Percentiles rank a stretch among this genome's conserved stretches.
phyloP scores from a whole-genome alignment of 2,329 filamentous ascomycete genomes.

The Atkinsonella texensis region DNA sequence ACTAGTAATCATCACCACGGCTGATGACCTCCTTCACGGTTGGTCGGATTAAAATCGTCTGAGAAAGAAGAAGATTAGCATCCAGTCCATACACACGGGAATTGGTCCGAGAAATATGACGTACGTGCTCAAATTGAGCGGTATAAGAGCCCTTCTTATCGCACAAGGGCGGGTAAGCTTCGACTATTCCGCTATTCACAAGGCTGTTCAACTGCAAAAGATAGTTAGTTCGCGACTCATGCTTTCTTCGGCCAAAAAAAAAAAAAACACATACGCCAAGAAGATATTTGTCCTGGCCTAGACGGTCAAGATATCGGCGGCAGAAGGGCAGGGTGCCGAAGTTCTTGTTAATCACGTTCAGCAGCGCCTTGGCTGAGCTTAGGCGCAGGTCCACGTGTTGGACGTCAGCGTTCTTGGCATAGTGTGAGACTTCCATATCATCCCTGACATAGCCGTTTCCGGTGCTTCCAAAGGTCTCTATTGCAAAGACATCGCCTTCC shows the following conservation, averaged over 20 bases:
- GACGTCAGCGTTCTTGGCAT: slow-evolving; percentile 62
- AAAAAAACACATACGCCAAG: slow-evolving; percentile 51
- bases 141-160: slow-evolving; percentile 94
- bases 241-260: neutral
- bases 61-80: slow-evolving; percentile 5
- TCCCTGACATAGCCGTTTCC: slow-evolving; percentile 81
- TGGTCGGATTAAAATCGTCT: slow-evolving; percentile 68
- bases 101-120: slow-evolving; percentile 22
- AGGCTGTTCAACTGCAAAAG: slow-evolving; percentile 63
- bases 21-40: slow-evolving; percentile 82
- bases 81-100: neutral
- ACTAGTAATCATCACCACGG: slow-evolving; percentile 71
- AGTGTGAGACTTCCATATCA: slow-evolving; percentile 84
- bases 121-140: slow-evolving; percentile 87
- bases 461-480: slow-evolving; percentile 91
- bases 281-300: slow-evolving; percentile 93
- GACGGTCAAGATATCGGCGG: slow-evolving; percentile 75
- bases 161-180: slow-evolving; percentile 78
- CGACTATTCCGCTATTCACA: slow-evolving; percentile 71
- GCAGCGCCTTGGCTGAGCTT: slow-evolving; percentile 70
- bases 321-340: slow-evolving; percentile 90
- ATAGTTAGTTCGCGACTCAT: neutral
- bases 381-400: slow-evolving; percentile 66
- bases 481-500: slow-evolving; percentile 88
- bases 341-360: slow-evolving; percentile 90